These are phyloP conservation scores for Ceratobasidium sp. DNA, from an alignment of 1,284 basidiomycete genomes.

Conservation along the genomic window DNA sequence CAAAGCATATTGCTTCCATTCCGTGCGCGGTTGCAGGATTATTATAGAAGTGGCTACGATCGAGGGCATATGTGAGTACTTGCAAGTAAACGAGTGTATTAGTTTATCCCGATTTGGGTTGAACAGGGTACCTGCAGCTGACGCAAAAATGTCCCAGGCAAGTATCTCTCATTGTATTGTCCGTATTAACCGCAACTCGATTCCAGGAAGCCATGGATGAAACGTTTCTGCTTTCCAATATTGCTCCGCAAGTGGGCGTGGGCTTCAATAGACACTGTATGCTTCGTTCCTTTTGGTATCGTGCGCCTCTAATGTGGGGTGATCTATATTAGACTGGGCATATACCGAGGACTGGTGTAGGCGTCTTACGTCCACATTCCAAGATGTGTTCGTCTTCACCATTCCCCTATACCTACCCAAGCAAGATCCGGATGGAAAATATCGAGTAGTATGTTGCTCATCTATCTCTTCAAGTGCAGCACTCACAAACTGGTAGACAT, in stretches of 20 bases:
- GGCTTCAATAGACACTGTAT: constrained; percentile 97
- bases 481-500: constrained; percentile 58
- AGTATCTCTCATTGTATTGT: constrained; percentile 29
- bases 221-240: constrained; percentile 94
- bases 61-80: constrained; percentile 89
- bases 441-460: constrained; percentile 79
- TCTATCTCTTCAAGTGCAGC: neutral
- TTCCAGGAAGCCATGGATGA: constrained; percentile 92
- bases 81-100: neutral
- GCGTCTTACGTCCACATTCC: constrained; percentile 81
- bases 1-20: constrained; percentile 77
- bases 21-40: constrained; percentile 86
- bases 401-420: constrained; percentile 96
- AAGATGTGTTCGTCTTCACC: constrained; percentile 97
- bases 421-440: constrained; percentile 87
- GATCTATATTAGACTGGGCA: constrained; percentile 78
- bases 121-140: constrained; percentile 92
- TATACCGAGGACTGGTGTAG: constrained; percentile 97
- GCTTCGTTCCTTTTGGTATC: constrained; percentile 45
- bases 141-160: constrained; percentile 87
- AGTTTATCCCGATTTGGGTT: constrained; percentile 1
- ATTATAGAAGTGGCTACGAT: constrained; percentile 95
- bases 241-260: constrained; percentile 96
- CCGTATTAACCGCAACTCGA: neutral
- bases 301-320: neutral